Evolutionary conservation across 2,329 filamentous ascomycete genomes (phyloP), one percentile per base, ranked within the genome.

Genomic region (Apiospora pterosperma): DNA sequence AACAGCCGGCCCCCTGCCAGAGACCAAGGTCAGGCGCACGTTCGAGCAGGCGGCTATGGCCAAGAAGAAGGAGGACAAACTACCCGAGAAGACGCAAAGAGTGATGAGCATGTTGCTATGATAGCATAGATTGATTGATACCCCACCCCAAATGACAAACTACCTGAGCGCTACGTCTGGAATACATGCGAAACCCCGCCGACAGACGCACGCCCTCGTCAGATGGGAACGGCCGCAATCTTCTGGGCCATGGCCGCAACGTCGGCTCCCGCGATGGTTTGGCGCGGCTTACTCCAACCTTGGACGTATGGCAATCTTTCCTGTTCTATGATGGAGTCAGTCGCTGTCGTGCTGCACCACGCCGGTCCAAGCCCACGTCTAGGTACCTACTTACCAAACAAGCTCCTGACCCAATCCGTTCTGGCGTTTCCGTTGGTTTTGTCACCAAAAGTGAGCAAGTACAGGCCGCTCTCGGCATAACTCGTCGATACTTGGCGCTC

Each of bases 71-170:
- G 66, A 65, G 3, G 70, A 74, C 12, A 71, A 72, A 61, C 62
- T 72, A 14, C 70, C 72, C 16, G 72, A 72, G 42, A 72, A 74
- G 38, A 71, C 74, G 4, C 68, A 72, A 66, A 68, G 73, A 63
- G 72, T 76, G 16, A 68, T 75, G 5, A 74, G 73, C 65, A 65
- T 73, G 65, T 66, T 76, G 36, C 75, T 76, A 67, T 76, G 63
- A 70, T 64, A 12, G 34, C 38, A 28, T 59, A 44, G 66, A 65
- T 44, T 21, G 23, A 71, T 72, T 73, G 72, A 74, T 74, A 74
- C 72, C 70, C 69, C n/a, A n/a, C 59, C n/a, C 39, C n/a, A 25
- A 25, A 10, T 25, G 28, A n/a, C 23, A 38, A 38, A 31, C n/a
- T 38, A 36, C 59, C 23, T 31, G 7, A n/a, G 36, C 36, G 14